Conservation (phyloP, 164 flowering plant species). For the Magnolia changhungtana region DNA sequence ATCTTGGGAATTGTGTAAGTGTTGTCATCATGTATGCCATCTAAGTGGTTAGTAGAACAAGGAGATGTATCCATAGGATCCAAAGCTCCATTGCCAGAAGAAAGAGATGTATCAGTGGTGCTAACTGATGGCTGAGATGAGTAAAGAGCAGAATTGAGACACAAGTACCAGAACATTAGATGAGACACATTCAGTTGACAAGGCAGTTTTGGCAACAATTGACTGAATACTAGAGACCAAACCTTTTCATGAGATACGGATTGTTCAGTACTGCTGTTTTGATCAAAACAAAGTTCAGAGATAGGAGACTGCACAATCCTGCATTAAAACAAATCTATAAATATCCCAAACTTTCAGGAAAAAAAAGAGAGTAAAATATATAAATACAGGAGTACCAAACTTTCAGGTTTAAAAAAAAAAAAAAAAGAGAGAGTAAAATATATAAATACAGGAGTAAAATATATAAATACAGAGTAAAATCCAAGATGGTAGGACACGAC, state of each 20-base stretch:
- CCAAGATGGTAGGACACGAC: too few relatives aligned
- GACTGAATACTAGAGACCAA: slow-evolving; percentile 1
- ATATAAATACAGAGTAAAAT: not conserved
- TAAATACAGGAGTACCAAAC: not conserved
- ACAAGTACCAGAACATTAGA: slow-evolving; percentile 2
- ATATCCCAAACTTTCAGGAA: not conserved
- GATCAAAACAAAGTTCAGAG: slow-evolving; percentile 32
- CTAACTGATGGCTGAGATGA: slow-evolving; percentile 15
- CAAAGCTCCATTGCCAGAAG: slow-evolving; percentile 27
- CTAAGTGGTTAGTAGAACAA: not conserved
- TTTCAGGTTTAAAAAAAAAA: too few relatives aligned
- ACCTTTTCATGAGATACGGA: slow-evolving; percentile 16
- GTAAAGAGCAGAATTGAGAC: not conserved
- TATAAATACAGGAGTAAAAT: not conserved
- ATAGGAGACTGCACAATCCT: slow-evolving; percentile 66
- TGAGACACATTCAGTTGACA: not conserved
- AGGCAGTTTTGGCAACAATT: slow-evolving; percentile 16
- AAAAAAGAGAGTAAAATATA: not conserved
- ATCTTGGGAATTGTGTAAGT: slow-evolving; percentile 24
- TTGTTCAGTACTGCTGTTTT: slow-evolving; percentile 24
- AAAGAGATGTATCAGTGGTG: slow-evolving; percentile 23
- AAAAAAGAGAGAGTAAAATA: too few relatives aligned
- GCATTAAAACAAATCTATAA: slow-evolving; percentile 15
- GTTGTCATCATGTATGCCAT: slow-evolving; percentile 13
- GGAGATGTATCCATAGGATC: slow-evolving; percentile 14